A percentile compares a stretch with the other conserved stretches of the same genome.
Conservation (phyloP, 2,329 filamentous ascomycete species). For the Graphilbum sp. region DNA sequence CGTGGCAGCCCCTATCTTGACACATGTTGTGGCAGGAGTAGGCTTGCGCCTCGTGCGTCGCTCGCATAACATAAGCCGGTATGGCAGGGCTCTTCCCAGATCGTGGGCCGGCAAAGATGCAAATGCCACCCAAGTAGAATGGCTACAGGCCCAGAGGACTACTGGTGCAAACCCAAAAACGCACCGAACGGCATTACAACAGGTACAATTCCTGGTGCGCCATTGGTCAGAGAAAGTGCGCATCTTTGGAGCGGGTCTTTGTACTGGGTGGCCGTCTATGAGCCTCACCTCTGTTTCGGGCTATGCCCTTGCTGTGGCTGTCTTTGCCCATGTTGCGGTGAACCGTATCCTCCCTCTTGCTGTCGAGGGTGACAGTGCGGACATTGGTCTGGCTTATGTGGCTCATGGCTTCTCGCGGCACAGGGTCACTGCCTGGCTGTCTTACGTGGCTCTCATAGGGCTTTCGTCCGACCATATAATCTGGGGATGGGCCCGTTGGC, state of each 20-base stretch:
- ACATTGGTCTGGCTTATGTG: conserved; percentile 70
- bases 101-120: conserved; percentile 16
- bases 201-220: neutral
- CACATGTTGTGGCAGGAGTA: conserved; percentile 64
- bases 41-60: conserved; percentile 61
- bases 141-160: no score
- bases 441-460: conserved; percentile 52
- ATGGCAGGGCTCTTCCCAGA: conserved; percentile 51
- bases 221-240: conserved; percentile 16
- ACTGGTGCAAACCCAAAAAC: no score
- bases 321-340: conserved; percentile 55
- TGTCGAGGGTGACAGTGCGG: conserved; percentile 71
- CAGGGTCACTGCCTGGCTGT: conserved; percentile 45
- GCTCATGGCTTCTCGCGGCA: conserved; percentile 70
- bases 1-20: conserved; percentile 55
- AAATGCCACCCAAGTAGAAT: neutral
- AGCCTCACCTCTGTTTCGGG: conserved; percentile 58
- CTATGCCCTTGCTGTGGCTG: conserved; percentile 49
- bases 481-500: conserved; percentile 76
- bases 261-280: conserved; percentile 48
- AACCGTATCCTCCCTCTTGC: conserved; percentile 62
- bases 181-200: no score
- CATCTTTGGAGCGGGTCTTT: neutral
- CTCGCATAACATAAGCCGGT: conserved; percentile 52
- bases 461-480: conserved; percentile 61